Evolutionary conservation across 2,329 filamentous ascomycete genomes (phyloP), one percentile per base, ranked within the genome.

Genomic region (Didymella glomerata): DNA sequence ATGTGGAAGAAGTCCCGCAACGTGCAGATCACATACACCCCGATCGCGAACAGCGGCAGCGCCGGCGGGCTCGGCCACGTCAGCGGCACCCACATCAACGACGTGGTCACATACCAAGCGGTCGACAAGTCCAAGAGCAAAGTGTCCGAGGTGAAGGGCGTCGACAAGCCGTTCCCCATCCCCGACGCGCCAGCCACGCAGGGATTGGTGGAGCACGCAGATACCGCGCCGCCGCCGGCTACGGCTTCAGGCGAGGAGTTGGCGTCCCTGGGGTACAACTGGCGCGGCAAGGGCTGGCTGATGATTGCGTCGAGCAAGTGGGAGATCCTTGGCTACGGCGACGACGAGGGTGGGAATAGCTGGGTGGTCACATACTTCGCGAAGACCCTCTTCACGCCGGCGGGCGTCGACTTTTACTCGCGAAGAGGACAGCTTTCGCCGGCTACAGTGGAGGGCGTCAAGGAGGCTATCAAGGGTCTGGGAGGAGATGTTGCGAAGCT

Each of bases 311-410:
- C 82, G 16, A 89, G 86, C 45, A 88, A 92, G 71, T 96, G 92
- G 92, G 91, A 96, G 81, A 79, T 95, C 2, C 77, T 96, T 18
- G 91, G 89, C 3, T 93, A 86, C 82, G 91, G 91, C 5, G 84
- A 89, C 71, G 77, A 80, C 22, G 73, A 77, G 14, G 80, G 77
- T 5, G 77, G 77, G 76, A 83, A 84, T 67, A 67, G 79, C 32
- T 96, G 91, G 90, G 87, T 86, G 1, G 90, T 96, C 14, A 96
- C 91, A 4, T 94, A 89, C 83, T 96, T 96, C 76, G 88, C 89
- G 63, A 88, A 90, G 70, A 96, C 91, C 24, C 67, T 93, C 44
- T 96, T 96, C 68, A 95, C 92, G 7, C 89, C 90, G 63, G 90
- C 92, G 56, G 92, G 92, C 0, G 70, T 96, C 28, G 92, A 96